Conservation (phyloP, 2,329 filamentous ascomycete genomes). For the Seiridium cupressi region DNA sequence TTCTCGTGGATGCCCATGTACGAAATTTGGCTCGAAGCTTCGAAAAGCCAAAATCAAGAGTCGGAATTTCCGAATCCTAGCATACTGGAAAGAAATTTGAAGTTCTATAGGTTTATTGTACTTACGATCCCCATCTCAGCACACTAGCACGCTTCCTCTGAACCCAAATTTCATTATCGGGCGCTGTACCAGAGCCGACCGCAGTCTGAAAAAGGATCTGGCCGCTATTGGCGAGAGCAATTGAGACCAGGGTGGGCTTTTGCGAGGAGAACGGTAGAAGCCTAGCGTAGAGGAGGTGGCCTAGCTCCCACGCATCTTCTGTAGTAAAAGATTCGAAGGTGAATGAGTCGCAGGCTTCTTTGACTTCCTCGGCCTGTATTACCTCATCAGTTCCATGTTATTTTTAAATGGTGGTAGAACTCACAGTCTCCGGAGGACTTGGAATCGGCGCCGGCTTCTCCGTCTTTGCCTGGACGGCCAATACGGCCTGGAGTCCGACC, state of each 20-base stretch:
- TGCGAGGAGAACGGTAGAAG: slow-evolving; percentile 47
- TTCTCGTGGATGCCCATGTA: too few species aligned
- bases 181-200: slow-evolving; percentile 63
- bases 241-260: slow-evolving; percentile 60
- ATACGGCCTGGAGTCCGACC: slow-evolving; percentile 18
- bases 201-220: slow-evolving; percentile 70
- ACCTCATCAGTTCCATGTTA: background rate
- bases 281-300: slow-evolving; percentile 62
- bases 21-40: too few species aligned
- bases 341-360: slow-evolving; percentile 40
- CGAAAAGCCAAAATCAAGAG: too few species aligned
- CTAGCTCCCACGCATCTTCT: slow-evolving; percentile 64
- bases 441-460: slow-evolving; percentile 14
- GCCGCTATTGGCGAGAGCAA: slow-evolving; percentile 55
- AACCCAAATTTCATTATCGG: slow-evolving; percentile 73
- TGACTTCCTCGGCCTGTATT: slow-evolving; percentile 25
- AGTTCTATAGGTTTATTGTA: background rate
- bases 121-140: slow-evolving; percentile 59
- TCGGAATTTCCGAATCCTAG: too few species aligned
- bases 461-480: slow-evolving; percentile 12
- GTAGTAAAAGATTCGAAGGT: slow-evolving; percentile 55
- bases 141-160: slow-evolving; percentile 70
- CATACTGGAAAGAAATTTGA: too few species aligned
- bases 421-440: slow-evolving; percentile 19
- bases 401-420: background rate